Evolutionary conservation across 257 asterid species (phyloP), one percentile per base, ranked within the genome.

Genomic region (Prunella vulgaris): DNA sequence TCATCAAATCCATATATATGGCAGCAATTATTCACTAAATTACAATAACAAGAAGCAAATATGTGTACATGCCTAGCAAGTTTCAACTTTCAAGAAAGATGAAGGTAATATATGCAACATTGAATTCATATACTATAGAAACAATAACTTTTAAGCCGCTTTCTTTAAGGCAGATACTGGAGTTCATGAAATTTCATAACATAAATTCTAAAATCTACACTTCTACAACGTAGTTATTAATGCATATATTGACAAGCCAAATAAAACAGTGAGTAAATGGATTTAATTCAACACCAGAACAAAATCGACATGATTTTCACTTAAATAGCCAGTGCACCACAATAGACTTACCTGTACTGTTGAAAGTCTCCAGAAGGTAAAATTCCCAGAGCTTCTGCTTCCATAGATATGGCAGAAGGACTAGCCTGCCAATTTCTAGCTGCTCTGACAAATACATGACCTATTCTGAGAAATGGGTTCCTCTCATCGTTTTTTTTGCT

Each of bases 401-500:
- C 86, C 38, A 42, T 8, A 27, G 85, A 73, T 59, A 79, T 67
- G 35, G 52, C 76, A 25, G 75, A 69, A 48, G 66, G n/a, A 21
- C 62, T 60, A 10, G 77, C 76, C 69, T 22, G 57, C 86, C 89
- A 76, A 73, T 83, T 86, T 60, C 72, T 79, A 60, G 64, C 81
- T 7, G 92, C 85, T 67, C 78, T 74, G 17, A 76, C 72, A 63
- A 84, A 85, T 14, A 84, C 96, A 8, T 10, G 75, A 49, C 87
- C 86, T 25, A 89, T 87, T 70, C 94, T 79, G 22, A 71, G 64
- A 61, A 87, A 78, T 0, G 96, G 85, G 65, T 24, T 87, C 71
- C 66, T 67, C 58, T 81, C 76, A 14, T 77, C 84, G 61, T 35
- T 59, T n/a, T 64, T 63, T 40, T 30, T 28, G 17, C 69, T 80